Evolutionary conservation across 2,329 filamentous ascomycete species (phyloP).

Genomic region (Stagonosporopsis vannaccii): DNA sequence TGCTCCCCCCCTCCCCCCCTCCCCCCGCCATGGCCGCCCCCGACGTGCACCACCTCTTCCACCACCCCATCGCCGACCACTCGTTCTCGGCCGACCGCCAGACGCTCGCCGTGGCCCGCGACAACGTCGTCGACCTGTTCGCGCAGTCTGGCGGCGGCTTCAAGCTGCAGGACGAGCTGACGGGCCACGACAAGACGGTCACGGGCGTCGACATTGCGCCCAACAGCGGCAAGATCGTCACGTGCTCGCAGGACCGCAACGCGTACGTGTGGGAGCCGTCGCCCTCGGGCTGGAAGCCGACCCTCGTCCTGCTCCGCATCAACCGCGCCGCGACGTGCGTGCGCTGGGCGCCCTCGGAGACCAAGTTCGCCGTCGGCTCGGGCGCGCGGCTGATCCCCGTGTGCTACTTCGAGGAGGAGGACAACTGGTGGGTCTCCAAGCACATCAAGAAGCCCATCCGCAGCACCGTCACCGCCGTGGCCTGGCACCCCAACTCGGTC

Average conservation of each 20-base stretch:
- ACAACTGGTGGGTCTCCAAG: constrained; percentile 99
- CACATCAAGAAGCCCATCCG: constrained; percentile 99
- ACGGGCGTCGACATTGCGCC: constrained; percentile 96
- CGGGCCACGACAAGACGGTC: constrained; percentile 95
- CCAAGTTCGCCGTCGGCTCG: constrained; percentile 96
- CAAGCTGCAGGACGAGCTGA: constrained; percentile 87
- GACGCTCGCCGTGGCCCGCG: constrained; percentile 88
- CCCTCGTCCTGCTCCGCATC: constrained; percentile 93
- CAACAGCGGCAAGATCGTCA: constrained; percentile 89
- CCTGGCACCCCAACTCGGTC: constrained; percentile 98
- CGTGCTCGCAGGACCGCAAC: constrained; percentile 97
- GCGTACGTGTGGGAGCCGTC: constrained; percentile 97
- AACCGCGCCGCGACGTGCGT: constrained; percentile 96
- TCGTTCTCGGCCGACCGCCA: constrained; percentile 93
- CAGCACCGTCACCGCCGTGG: constrained; percentile 92
- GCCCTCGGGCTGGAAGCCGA: constrained; percentile 93
- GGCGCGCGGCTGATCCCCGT: constrained; percentile 94
- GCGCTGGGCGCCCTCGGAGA: constrained; percentile 95
- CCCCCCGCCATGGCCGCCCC: constrained; percentile 75
- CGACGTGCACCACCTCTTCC: constrained; percentile 96
- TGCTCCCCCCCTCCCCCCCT: constrained; percentile 48
- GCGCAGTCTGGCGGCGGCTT: constrained; percentile 75
- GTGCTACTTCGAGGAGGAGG: constrained; percentile 99
- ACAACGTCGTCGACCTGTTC: constrained; percentile 91
- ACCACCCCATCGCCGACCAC: constrained; percentile 95